Conservation (phyloP, 176 grass and related monocot genomes). For the Bothriochloa decipiens region DNA sequence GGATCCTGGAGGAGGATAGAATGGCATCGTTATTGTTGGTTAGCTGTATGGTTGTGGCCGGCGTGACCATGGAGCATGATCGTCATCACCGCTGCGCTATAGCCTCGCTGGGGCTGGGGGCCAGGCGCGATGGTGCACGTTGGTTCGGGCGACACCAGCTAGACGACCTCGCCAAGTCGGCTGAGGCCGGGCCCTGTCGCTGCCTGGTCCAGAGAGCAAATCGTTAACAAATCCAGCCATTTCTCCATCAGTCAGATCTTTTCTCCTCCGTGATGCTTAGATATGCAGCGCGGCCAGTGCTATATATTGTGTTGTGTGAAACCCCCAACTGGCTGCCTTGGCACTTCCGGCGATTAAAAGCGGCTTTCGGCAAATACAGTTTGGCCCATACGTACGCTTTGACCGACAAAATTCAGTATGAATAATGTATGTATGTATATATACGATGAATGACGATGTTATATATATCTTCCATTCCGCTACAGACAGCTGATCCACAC, state of each 20-base stretch:
- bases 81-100: too few relatives aligned
- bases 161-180: neutral
- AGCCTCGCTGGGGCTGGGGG: neutral
- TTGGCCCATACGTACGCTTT: neutral
- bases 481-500: neutral
- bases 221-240: neutral
- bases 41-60: too few relatives aligned
- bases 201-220: too few relatives aligned
- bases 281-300: too few relatives aligned
- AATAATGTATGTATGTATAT: neutral
- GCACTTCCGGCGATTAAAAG: conserved; percentile 17
- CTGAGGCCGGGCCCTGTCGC: neutral
- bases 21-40: too few relatives aligned
- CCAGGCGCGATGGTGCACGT: neutral
- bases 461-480: neutral
- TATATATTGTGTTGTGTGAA: neutral
- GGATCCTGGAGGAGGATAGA: too few relatives aligned
- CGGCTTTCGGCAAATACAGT: conserved; percentile 34
- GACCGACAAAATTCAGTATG: neutral
- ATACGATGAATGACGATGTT: neutral
- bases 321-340: neutral
- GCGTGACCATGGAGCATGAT: neutral
- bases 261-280: too few relatives aligned
- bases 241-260: neutral
- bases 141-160: conserved; percentile 14